A percentile compares a stretch with the other conserved stretches of the same genome.
Evolutionary conservation across 2,329 filamentous ascomycete genomes (phyloP).

Genomic region (Colletotrichum paranaense): DNA sequence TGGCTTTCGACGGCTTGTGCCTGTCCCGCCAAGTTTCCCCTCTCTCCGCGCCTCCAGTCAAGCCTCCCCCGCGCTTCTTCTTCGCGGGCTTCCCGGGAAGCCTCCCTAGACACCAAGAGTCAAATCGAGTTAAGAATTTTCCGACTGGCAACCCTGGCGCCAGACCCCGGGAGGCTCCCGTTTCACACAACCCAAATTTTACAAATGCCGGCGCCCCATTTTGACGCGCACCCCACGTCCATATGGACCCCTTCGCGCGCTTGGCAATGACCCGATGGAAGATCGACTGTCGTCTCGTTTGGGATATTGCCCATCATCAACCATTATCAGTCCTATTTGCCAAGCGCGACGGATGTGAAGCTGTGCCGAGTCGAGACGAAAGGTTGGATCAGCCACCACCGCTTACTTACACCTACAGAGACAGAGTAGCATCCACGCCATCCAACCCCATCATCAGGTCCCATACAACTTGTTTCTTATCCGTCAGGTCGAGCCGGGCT

Average conservation of each 20-base stretch:
- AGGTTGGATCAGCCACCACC: not conserved
- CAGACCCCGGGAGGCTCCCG: conserved; percentile 10
- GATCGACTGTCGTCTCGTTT: conserved; percentile 34
- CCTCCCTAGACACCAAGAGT: conserved; percentile 21
- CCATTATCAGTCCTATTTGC: conserved; percentile 4
- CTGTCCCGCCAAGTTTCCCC: conserved; percentile 10
- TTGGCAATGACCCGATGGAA: conserved; percentile 25
- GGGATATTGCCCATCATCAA: conserved; percentile 22
- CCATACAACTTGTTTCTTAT: conserved; percentile 3
- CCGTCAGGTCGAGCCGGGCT: conserved; percentile 34
- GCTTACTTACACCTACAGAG: not conserved
- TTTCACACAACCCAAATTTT: conserved; percentile 26
- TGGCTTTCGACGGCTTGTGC: conserved; percentile 22
- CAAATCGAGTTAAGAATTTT: conserved; percentile 34
- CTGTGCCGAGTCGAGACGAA: conserved; percentile 15
- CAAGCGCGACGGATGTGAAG: conserved; percentile 18
- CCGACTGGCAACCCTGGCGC: conserved; percentile 26
- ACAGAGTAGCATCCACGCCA: not conserved
- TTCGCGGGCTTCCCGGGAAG: not conserved
- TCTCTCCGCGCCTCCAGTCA: conserved; percentile 5
- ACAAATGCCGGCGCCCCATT: conserved; percentile 22
- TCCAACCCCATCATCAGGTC: not conserved
- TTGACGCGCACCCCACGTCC: conserved; percentile 25
- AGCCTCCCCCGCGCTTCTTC: conserved; percentile 19
- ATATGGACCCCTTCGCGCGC: conserved; percentile 4